Conservation (phyloP, 2,329 filamentous ascomycete species). For the Beauveria scarabaeidicola region DNA sequence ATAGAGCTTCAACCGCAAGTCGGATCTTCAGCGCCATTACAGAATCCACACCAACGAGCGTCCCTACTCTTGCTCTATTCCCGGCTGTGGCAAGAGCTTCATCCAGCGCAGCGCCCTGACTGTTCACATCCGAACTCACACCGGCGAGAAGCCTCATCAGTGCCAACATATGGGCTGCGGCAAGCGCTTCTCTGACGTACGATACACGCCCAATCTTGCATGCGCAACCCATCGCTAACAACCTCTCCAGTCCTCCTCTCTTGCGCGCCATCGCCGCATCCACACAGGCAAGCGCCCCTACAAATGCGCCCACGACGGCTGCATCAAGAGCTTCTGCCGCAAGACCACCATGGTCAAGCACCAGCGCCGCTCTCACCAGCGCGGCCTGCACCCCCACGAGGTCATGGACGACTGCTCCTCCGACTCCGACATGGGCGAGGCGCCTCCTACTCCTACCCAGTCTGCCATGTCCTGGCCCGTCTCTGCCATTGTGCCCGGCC, state of each 20-base stretch:
- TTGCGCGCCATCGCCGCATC: slow-evolving; percentile 56
- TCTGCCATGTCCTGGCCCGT: slow-evolving; percentile 44
- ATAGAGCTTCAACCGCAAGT: slow-evolving; percentile 65
- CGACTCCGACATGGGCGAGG: slow-evolving; percentile 50
- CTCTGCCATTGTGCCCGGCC: slow-evolving; percentile 30
- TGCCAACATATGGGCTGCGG: slow-evolving; percentile 58
- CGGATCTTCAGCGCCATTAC: slow-evolving; percentile 61
- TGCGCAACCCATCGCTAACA: not conserved
- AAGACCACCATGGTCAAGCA: slow-evolving; percentile 67
- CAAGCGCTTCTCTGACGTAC: slow-evolving; percentile 62
- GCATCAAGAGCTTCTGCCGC: slow-evolving; percentile 61
- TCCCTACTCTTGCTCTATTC: slow-evolving; percentile 53
- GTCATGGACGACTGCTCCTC: slow-evolving; percentile 45
- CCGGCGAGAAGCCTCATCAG: slow-evolving; percentile 62
- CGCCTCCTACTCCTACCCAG: slow-evolving; percentile 48
- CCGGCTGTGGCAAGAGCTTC: slow-evolving; percentile 60
- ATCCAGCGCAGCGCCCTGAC: slow-evolving; percentile 63
- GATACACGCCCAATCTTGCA: slow-evolving; percentile 17
- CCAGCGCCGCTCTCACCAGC: slow-evolving; percentile 52
- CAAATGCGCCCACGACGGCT: slow-evolving; percentile 52
- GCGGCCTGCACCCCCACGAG: slow-evolving; percentile 48
- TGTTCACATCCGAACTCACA: slow-evolving; percentile 63
- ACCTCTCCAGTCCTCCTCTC: slow-evolving; percentile 48
- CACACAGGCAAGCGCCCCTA: slow-evolving; percentile 61
- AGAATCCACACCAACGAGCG: slow-evolving; percentile 65